Percentiles rank a stretch among this genome's conserved stretches.
These are phyloP conservation scores for Ilyonectria sp. DNA, from an alignment of 2,329 filamentous ascomycete genomes.

Conservation along the genomic window DNA sequence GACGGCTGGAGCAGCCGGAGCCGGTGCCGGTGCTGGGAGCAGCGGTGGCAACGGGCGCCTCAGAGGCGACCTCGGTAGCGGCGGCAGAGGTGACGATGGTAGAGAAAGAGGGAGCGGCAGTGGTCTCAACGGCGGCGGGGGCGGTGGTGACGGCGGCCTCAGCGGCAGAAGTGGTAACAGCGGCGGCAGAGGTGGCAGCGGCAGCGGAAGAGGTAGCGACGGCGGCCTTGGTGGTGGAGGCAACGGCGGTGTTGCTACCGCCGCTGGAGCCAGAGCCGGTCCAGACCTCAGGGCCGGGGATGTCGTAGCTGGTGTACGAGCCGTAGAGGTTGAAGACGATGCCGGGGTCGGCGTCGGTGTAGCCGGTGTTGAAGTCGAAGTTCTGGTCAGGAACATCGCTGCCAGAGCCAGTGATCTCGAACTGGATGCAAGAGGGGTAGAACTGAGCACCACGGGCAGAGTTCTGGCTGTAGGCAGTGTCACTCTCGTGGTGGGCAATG, in stretches of 20 bases:
- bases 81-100: conserved; percentile 43
- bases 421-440: conserved; percentile 72
- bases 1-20: conserved; percentile 39
- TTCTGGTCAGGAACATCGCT: conserved; percentile 53
- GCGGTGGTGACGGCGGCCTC: conserved; percentile 20
- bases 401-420: conserved; percentile 69
- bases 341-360: conserved; percentile 70
- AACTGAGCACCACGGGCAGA: conserved; percentile 57
- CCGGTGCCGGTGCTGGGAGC: conserved; percentile 38
- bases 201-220: conserved; percentile 17
- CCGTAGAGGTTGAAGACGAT: conserved; percentile 73
- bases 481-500: conserved; percentile 66
- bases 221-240: conserved; percentile 5
- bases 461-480: conserved; percentile 49
- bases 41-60: conserved; percentile 31
- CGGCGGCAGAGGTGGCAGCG: conserved; percentile 6
- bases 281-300: conserved; percentile 56
- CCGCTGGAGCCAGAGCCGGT: conserved; percentile 34
- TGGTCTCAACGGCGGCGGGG: conserved; percentile 29
- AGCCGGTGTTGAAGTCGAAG: conserved; percentile 67
- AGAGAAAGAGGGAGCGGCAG: conserved; percentile 38
- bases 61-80: conserved; percentile 27
- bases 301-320: conserved; percentile 48
- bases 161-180: conserved; percentile 17
- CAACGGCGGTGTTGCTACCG: conserved; percentile 11